Evolutionary conservation across 108 stramenopile species (phyloP), one percentile per base, ranked within the genome.

Genomic region (Pseudonitzschia multistriata): DNA sequence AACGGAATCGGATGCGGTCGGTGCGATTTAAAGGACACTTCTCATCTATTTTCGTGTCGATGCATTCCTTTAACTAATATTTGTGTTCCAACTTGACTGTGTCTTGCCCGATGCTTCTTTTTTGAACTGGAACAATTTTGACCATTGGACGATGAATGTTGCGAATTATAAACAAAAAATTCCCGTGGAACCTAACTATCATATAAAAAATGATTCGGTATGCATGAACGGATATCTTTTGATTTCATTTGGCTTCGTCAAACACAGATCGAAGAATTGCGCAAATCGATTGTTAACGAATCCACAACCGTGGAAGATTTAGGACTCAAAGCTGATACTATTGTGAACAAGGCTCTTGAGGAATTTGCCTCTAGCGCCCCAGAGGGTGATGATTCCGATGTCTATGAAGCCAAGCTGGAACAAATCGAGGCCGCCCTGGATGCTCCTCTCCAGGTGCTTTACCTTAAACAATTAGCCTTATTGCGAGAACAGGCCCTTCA

Each of bases 361-460:
- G 86, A 81, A 48, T 98, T 96, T 78, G 85, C 93, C 57, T 77
- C 83, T 40, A 89, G 70, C 13, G 96, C 96, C 5, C 93, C 97
- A 11, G 87, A 90, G 66, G 76, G 90, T 2, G 75, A 82, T 33
- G 85, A 88, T 56, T 81, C 88, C 45, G 65, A 74, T 10, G 69
- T 85, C 48, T 97, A 96, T 72, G 97, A 96, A 68, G 77, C 81
- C 11, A 96, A 93, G 74, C 81, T 97, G 36, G 79, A 84, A 54
- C 90, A 95, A 70, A 81, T 98, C 19, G 97, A 97, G 77, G 68
- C 81, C 15, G 85, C 85, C 42, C 62, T 98, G 29, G 96, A 98
- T 76, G 84, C 91, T 30, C 95, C 93, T 6, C 82, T 98, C 29
- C 93, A 96, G 73, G 86, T 96, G 3, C 77, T 98, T 33, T 98